A percentile compares a stretch with the other conserved stretches of the same genome.
Evolutionary conservation across 163 green algal species (phyloP).

Genomic region (Scenedesmus sp.): DNA sequence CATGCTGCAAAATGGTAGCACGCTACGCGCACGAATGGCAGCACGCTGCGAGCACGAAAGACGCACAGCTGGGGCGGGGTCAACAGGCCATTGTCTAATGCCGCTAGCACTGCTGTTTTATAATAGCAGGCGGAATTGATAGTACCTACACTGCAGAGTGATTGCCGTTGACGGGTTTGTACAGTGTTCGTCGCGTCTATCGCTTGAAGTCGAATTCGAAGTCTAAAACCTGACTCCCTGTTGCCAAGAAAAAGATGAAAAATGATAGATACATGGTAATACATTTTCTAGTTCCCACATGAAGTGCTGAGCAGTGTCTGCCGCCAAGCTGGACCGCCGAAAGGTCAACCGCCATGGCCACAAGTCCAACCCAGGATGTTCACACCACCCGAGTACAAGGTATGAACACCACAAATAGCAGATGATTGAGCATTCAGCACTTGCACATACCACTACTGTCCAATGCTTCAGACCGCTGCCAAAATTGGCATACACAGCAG

Average conservation of each 20-base stretch:
- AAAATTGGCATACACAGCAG: neutral
- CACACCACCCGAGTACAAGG: neutral
- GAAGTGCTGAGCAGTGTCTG: neutral
- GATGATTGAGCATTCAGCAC: neutral
- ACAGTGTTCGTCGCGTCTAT: neutral
- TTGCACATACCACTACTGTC: neutral
- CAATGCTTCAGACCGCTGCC: neutral
- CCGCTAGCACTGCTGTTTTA: neutral
- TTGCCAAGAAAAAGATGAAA: neutral
- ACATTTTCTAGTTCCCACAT: too few relatives aligned
- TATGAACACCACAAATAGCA: neutral
- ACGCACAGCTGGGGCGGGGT: neutral
- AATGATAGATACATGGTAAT: neutral
- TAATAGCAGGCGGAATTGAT: neutral
- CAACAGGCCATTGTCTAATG: constrained; percentile 10
- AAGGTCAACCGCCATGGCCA: constrained; percentile 3
- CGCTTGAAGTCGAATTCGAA: neutral
- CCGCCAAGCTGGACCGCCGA: neutral
- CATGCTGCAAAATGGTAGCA: neutral
- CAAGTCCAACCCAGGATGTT: neutral
- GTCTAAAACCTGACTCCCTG: neutral
- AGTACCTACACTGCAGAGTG: neutral
- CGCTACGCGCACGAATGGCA: neutral
- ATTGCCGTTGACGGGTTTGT: neutral
- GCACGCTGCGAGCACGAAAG: neutral